phyloP scores from a whole-genome alignment of 2,329 filamentous ascomycete species.

The Thielaviopsis ethacetica region DNA sequence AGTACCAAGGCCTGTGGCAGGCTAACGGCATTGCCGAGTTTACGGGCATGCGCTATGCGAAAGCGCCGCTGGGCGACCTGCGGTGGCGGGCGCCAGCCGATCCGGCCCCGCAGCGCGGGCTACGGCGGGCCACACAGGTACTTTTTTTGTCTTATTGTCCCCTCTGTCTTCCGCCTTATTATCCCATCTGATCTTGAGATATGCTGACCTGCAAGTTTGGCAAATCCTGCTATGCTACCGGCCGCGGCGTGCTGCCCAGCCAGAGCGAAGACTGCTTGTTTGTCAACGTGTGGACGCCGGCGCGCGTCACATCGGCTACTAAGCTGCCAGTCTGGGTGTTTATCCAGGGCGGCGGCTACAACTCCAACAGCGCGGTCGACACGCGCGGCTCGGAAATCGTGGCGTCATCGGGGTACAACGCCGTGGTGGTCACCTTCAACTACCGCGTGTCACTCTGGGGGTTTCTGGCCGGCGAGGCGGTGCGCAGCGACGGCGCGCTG shows the following conservation, averaged over 20 bases:
- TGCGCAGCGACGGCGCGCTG: slow-evolving; percentile 16
- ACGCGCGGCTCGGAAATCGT: slow-evolving; percentile 25
- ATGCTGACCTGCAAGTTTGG: slow-evolving; percentile 2
- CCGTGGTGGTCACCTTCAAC: slow-evolving; percentile 28
- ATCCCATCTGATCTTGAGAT: too few relatives aligned
- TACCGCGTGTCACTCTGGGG: slow-evolving; percentile 32
- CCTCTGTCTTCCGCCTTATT: too few relatives aligned
- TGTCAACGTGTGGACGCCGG: slow-evolving; percentile 32
- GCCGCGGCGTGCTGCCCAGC: slow-evolving; percentile 9
- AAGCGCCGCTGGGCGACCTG: slow-evolving; percentile 21
- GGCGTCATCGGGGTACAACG: slow-evolving; percentile 20
- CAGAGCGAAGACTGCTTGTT: slow-evolving; percentile 32
- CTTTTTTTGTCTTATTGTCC: too few relatives aligned
- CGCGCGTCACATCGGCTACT: slow-evolving; percentile 15
- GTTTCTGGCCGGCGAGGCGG: slow-evolving; percentile 26
- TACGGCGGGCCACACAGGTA: slow-evolving; percentile 12
- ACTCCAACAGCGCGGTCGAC: slow-evolving; percentile 28
- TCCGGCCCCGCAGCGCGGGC: slow-evolving; percentile 18
- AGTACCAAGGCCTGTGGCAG: slow-evolving; percentile 5
- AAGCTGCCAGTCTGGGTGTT: slow-evolving; percentile 25
- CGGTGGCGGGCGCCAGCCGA: slow-evolving; percentile 24
- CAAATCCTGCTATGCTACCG: slow-evolving; percentile 7
- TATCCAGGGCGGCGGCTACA: slow-evolving; percentile 29
- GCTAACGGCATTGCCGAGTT: slow-evolving; percentile 14
- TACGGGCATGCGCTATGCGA: slow-evolving; percentile 23